Base-by-base conservation (phyloP, 495 filamentous ascomycete species). In the Thermothielavioides terrestris region DNA sequence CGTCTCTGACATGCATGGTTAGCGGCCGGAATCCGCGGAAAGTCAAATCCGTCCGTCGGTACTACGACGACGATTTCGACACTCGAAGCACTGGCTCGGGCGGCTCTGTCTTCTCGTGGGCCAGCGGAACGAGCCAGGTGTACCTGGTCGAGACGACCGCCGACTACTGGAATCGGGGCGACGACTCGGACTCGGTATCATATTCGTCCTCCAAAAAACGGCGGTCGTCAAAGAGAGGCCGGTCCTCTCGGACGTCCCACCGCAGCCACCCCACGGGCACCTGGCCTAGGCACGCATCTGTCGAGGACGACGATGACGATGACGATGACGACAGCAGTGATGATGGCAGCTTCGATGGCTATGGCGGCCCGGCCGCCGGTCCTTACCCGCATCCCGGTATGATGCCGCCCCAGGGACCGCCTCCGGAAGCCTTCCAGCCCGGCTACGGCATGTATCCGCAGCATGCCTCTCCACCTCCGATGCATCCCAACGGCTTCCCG, bases 41-140 rank as follows among this genome's bases (percentile, higher is more conserved):
- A n/a, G 56, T 58, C 17, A 62, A 56, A 40, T 49, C 27, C 34
- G 32, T 64, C 23, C 52, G 58, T 14, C 54, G 58, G 25, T 59
- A 60, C 35, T 32, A 49, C 40, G 49, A 57, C 26, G 48, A 51
- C 12, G 50, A 55, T 15, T 52, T 42, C 12, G 61, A 66, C 22
- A 34, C 53, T 2, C 28, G 27, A 17, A 65, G 60, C 51, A 54
- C 50, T 17, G 36, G 43, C 27, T 52, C 56, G n/a, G 15, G 44
- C 34, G 42, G 41, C 38, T 52, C 48, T 15, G 25, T 31, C 7
- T 59, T 46, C 5, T 62, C 53, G 14, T 51, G 58, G 55, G 28
- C 32, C 17, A 56, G 49, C 47, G 15, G 18, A 21, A 38, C 43
- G 10, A 45, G 28, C 39, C 39, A 56, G n/a, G 42, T 60, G n/a